A percentile compares a stretch with the other conserved stretches of the same genome.
phyloP scores from a whole-genome alignment of 176 grass and related monocot genomes.

The Pontederia crassipes region DNA sequence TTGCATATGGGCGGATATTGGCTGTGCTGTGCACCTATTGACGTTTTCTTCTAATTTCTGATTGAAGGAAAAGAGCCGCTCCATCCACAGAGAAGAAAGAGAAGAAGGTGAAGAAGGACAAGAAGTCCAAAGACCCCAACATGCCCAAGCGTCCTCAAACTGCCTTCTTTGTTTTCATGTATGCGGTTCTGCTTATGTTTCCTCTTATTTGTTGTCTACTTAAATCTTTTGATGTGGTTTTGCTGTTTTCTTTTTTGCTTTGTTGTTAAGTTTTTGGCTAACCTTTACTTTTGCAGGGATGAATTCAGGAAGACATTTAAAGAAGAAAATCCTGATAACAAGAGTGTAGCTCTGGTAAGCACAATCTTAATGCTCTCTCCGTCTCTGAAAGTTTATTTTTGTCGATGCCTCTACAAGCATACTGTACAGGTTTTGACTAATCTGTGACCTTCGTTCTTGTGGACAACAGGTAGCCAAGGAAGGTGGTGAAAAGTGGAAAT shows the following conservation, averaged over 20 bases:
- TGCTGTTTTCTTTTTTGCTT: too few species aligned
- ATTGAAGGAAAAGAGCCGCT: constrained; percentile 33
- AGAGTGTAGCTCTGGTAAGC: constrained; percentile 32
- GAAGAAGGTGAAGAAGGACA: constrained; percentile 27
- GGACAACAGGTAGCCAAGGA: constrained; percentile 49
- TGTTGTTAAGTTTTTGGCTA: too few species aligned
- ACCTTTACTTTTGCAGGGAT: constrained; percentile 23
- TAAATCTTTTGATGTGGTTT: background rate
- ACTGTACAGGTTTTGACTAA: background rate
- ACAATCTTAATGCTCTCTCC: background rate
- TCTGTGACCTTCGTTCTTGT: background rate
- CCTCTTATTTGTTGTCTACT: background rate
- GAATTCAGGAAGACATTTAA: constrained; percentile 85
- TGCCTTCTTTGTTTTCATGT: constrained; percentile 93
- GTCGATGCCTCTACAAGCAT: background rate
- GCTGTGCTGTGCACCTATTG: background rate
- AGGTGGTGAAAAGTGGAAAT: constrained; percentile 74
- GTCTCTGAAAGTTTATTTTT: background rate
- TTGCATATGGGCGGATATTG: background rate
- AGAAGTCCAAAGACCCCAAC: constrained; percentile 25
- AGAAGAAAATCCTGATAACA: constrained; percentile 51
- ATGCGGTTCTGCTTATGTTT: background rate
- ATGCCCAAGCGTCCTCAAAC: constrained; percentile 60
- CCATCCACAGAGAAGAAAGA: constrained; percentile 12
- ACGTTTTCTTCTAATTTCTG: background rate